Conservation (phyloP, 148 eudicot genomes). For the Cornus kousa region DNA sequence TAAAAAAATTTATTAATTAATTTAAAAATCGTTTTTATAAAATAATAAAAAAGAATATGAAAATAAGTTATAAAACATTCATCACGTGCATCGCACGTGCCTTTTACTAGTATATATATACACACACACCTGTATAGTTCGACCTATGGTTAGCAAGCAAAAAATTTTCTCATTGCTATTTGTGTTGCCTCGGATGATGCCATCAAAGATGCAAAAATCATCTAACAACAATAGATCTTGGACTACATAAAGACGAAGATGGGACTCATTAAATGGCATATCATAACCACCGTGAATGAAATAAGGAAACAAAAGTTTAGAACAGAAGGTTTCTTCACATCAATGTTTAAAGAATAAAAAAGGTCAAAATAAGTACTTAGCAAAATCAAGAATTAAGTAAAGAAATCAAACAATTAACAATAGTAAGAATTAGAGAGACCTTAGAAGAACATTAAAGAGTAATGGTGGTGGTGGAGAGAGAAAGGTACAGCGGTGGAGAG, state of each 20-base stretch:
- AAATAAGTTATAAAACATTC: too few species aligned
- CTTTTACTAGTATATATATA: too few species aligned
- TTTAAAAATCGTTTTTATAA: too few species aligned
- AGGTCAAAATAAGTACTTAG: not conserved
- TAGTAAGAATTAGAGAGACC: not conserved
- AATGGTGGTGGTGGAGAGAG: too few species aligned
- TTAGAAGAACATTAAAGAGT: not conserved
- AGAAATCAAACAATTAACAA: not conserved
- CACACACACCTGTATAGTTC: not conserved
- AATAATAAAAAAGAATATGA: too few species aligned
- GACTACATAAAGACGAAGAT: not conserved
- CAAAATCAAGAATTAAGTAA: not conserved
- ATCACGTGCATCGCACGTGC: too few species aligned
- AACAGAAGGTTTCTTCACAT: not conserved
- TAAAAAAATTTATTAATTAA: too few species aligned
- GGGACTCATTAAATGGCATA: not conserved
- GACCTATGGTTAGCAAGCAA: slow-evolving; percentile 46
- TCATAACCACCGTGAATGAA: not conserved
- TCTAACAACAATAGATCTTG: not conserved
- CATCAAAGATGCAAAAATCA: slow-evolving; percentile 6
- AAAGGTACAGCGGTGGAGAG: too few species aligned
- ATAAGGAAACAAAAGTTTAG: not conserved
- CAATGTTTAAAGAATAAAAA: not conserved
- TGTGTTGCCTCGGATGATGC: slow-evolving; percentile 5
- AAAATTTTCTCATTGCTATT: slow-evolving; percentile 36